phyloP scores from a whole-genome alignment of 768 basidiomycete genomes.

The Tephrocybe sp. region DNA sequence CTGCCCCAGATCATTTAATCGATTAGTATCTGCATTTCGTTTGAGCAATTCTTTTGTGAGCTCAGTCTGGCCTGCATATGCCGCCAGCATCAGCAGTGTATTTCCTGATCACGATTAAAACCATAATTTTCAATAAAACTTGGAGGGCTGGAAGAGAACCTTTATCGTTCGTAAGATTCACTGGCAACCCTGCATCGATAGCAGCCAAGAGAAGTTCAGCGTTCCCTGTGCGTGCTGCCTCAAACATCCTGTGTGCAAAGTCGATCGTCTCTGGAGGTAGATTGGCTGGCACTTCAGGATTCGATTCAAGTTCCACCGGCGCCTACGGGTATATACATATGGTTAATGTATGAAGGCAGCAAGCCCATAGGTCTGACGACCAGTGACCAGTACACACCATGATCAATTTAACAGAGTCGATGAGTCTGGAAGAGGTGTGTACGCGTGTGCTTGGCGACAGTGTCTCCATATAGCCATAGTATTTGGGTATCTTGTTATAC shows the following conservation, averaged over 20 bases:
- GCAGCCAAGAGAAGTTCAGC: constrained; percentile 51
- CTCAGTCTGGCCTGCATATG: constrained; percentile 64
- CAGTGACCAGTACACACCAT: too few species aligned
- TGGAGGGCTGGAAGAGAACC: constrained; percentile 33
- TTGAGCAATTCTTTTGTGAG: constrained; percentile 52
- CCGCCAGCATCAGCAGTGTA: constrained; percentile 75
- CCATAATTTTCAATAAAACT: not conserved
- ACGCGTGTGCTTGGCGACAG: too few species aligned
- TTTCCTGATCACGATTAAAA: constrained; percentile 47
- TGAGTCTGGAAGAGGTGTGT: too few species aligned
- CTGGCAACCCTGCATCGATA: constrained; percentile 65
- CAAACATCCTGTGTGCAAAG: constrained; percentile 73
- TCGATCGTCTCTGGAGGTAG: constrained; percentile 43
- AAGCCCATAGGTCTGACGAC: too few species aligned
- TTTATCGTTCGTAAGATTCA: constrained; percentile 71
- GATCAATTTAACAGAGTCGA: too few species aligned
- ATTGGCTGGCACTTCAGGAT: not conserved
- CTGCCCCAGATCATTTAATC: constrained; percentile 69
- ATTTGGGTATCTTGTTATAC: too few species aligned
- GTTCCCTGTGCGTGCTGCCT: constrained; percentile 65
- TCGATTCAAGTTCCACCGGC: not conserved
- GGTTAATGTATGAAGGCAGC: not conserved
- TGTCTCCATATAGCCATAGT: too few species aligned
- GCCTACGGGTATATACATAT: not conserved
- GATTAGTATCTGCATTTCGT: constrained; percentile 62